Percentiles rank a stretch among this genome's conserved stretches.
Evolutionary conservation across 805 yeast genomes (phyloP).

Genomic region (Wickerhamiella parazyma): DNA sequence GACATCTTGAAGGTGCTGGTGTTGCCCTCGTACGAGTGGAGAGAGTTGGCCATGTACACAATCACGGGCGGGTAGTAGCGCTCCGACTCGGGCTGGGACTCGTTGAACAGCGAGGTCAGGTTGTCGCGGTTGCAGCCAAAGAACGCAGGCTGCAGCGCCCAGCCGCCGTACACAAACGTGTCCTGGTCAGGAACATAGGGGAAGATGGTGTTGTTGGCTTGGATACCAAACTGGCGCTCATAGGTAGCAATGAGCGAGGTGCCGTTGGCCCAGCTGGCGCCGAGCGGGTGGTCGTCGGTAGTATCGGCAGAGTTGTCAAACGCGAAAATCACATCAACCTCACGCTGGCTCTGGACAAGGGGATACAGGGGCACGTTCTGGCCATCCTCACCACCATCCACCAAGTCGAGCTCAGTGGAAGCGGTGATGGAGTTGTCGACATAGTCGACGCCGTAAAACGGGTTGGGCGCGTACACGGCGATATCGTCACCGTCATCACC

Average conservation of each 20-base stretch:
- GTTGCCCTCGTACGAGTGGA: conserved; percentile 45
- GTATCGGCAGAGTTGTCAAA: conserved; percentile 62
- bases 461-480: conserved; percentile 62
- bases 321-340: conserved; percentile 52
- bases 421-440: conserved; percentile 28
- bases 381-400: conserved; percentile 62
- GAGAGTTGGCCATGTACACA: conserved; percentile 55
- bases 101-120: conserved; percentile 35
- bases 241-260: conserved; percentile 44
- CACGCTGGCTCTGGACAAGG: conserved; percentile 44
- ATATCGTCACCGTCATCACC: conserved; percentile 33
- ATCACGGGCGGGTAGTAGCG: conserved; percentile 45
- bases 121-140: conserved; percentile 60
- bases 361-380: conserved; percentile 58
- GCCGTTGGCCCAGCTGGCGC: conserved; percentile 53
- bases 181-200: conserved; percentile 58
- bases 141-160: conserved; percentile 53
- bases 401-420: conserved; percentile 36
- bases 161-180: conserved; percentile 39
- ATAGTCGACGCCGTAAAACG: conserved; percentile 38
- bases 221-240: conserved; percentile 39
- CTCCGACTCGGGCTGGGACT: conserved; percentile 33
- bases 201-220: conserved; percentile 45
- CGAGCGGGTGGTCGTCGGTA: conserved; percentile 44
- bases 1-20: conserved; percentile 51